Base-by-base conservation (phyloP, 176 grass and related monocot species). In the Zoysia japonica region DNA sequence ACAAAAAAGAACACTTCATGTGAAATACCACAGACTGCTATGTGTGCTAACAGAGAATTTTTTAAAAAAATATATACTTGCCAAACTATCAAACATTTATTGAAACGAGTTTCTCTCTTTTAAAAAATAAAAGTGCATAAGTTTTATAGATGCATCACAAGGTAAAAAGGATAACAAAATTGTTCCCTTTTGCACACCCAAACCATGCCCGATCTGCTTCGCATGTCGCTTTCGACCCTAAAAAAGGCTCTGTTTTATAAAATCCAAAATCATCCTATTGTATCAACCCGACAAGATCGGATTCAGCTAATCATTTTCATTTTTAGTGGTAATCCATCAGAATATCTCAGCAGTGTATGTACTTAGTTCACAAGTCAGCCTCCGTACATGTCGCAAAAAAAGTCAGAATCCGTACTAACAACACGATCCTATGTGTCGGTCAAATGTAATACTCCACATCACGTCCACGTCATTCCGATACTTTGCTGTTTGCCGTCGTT, bases 331-430 rank as follows among this genome's bases (percentile, higher is more conserved):
- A 62, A 2, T 74, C 76, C 76, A 79, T 85, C 17, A 82, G 78
- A 82, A 82, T 78, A 82, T 82, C 67, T 70, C 51, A 36, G 17
- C 5, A n/a, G 35, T 46, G 11, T 46, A 65, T 72, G 49, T 73
- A 16, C 44, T 61, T 52, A 16, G 52, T 61, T 52, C 12, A 57
- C 5, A 80, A 61, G 13, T 15, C 13, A 76, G 38, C 76, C 62
- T 28, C 28, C 28, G 28, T 28, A 28, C 28, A 28, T 0, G 28
- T 28, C 28, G 28, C 28, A 28, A 28, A 28, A 28, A 28, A 28
- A 28, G 28, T 28, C 28, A 28, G 28, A 28, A 28, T 48, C 28
- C 61, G 35, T 74, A 49, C 69, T 67, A 47, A 62, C 19, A 11
- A 15, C 47, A 40, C 16, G 2, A 60, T 85, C 60, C 60, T 59